A percentile compares a stretch with the other conserved stretches of the same genome.
phyloP scores from a whole-genome alignment of 2,329 filamentous ascomycete genomes.

The Fusarium graminum region DNA sequence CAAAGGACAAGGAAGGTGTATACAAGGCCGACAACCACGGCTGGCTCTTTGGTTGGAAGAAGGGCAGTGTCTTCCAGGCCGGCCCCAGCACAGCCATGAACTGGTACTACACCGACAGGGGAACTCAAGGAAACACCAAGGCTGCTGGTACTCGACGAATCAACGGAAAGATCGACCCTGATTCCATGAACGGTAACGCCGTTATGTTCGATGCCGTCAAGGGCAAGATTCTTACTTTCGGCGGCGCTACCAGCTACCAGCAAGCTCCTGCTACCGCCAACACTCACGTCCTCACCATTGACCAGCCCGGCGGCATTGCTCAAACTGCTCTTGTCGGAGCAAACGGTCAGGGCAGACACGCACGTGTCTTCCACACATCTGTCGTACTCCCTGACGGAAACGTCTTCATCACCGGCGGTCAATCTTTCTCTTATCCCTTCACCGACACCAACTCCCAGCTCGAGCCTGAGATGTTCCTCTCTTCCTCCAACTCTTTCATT shows the following conservation, averaged over 20 bases:
- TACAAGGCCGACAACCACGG: slow-evolving; percentile 55
- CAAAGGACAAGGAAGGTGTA: slow-evolving; percentile 56
- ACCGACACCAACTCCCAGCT: slow-evolving; percentile 29
- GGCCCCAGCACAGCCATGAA: slow-evolving; percentile 67
- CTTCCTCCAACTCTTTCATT: slow-evolving; percentile 24
- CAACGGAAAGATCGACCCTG: slow-evolving; percentile 55
- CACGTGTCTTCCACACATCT: slow-evolving; percentile 60
- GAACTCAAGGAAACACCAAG: slow-evolving; percentile 44
- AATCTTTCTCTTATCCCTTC: slow-evolving; percentile 28
- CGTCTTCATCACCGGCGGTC: slow-evolving; percentile 62
- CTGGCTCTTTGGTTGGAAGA: slow-evolving; percentile 57
- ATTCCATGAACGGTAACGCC: slow-evolving; percentile 67
- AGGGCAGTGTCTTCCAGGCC: slow-evolving; percentile 65
- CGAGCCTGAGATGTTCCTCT: slow-evolving; percentile 32
- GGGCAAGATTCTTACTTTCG: slow-evolving; percentile 67
- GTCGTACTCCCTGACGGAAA: slow-evolving; percentile 65
- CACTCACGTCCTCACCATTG: slow-evolving; percentile 65
- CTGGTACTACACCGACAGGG: slow-evolving; percentile 62
- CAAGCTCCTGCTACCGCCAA: slow-evolving; percentile 55
- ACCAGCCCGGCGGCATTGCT: slow-evolving; percentile 27
- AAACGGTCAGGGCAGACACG: slow-evolving; percentile 21
- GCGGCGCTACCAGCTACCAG: slow-evolving; percentile 63
- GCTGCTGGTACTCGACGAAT: slow-evolving; percentile 46
- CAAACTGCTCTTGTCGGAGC: slow-evolving; percentile 25
- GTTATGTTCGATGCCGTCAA: slow-evolving; percentile 71